These are phyloP conservation scores for Neurospora hispaniola DNA, from an alignment of 495 filamentous ascomycete species.

Conservation along the genomic window DNA sequence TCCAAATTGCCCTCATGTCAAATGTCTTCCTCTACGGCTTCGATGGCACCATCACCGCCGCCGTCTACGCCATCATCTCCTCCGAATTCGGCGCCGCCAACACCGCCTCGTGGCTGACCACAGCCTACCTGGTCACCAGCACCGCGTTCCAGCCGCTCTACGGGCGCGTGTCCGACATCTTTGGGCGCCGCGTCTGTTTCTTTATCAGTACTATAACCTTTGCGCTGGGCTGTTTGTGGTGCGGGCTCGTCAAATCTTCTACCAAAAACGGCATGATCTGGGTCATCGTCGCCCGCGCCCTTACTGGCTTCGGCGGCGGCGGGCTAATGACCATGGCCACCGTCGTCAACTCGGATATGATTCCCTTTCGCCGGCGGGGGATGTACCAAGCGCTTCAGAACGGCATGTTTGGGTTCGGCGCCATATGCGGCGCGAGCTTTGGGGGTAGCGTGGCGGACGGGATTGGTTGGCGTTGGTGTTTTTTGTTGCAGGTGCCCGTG, in stretches of 20 bases:
- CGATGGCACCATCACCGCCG: constrained; percentile 55
- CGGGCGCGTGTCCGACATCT: constrained; percentile 40
- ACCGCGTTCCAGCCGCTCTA: constrained; percentile 49
- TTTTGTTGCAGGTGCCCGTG: constrained; percentile 41
- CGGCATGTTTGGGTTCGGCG: constrained; percentile 47
- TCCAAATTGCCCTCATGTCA: constrained; percentile 48
- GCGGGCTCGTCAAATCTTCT: constrained; percentile 24
- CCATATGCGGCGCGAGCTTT: constrained; percentile 37
- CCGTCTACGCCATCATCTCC: constrained; percentile 55
- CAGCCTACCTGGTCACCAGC: constrained; percentile 62
- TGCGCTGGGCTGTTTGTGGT: constrained; percentile 36
- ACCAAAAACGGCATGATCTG: constrained; percentile 15
- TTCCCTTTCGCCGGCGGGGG: constrained; percentile 49
- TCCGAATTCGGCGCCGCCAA: constrained; percentile 42
- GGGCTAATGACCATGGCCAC: constrained; percentile 56
- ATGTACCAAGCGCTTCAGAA: constrained; percentile 60
- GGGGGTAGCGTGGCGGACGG: constrained; percentile 39
- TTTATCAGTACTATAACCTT: constrained; percentile 38
- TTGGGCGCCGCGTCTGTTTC: constrained; percentile 42
- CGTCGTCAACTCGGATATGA: constrained; percentile 56
- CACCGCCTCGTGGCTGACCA: constrained; percentile 59
- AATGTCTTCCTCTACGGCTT: constrained; percentile 58
- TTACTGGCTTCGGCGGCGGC: constrained; percentile 49
- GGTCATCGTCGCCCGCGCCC: constrained; percentile 35
- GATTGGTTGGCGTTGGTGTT: constrained; percentile 43